phyloP scores from a whole-genome alignment of 176 grass and related monocot genomes.

The Oryza longistaminata region DNA sequence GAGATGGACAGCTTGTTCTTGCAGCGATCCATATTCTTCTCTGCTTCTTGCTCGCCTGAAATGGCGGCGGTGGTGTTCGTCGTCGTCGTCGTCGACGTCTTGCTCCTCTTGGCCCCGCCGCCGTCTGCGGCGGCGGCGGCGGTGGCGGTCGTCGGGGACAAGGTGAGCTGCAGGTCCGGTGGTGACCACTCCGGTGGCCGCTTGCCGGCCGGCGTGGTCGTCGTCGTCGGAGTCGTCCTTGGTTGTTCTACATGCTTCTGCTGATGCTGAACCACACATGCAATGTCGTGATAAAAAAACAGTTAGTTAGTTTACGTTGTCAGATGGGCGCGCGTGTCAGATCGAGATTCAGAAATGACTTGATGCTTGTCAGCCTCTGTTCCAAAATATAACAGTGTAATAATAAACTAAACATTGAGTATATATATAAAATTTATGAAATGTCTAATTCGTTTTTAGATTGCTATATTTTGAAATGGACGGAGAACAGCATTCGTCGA shows the following conservation, averaged over 20 bases:
- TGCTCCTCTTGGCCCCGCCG: slow-evolving; percentile 30
- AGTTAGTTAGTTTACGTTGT: slow-evolving; percentile 24
- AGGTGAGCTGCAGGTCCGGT: slow-evolving; percentile 64
- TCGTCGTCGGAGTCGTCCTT: not conserved
- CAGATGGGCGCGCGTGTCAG: not conserved
- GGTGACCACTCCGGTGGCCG: slow-evolving; percentile 13
- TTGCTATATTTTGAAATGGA: too few relatives aligned
- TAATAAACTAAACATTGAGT: too few relatives aligned
- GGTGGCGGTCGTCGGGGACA: slow-evolving; percentile 38
- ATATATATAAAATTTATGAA: too few relatives aligned
- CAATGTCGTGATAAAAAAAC: not conserved
- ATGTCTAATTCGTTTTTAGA: too few relatives aligned
- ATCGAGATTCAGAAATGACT: not conserved
- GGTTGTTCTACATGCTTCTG: slow-evolving; percentile 9
- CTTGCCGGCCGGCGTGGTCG: slow-evolving; percentile 4
- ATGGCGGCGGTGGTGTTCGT: slow-evolving; percentile 1
- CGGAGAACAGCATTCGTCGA: not conserved
- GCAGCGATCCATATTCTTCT: slow-evolving; percentile 31
- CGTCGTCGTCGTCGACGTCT: slow-evolving; percentile 10
- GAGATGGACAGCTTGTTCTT: slow-evolving; percentile 47
- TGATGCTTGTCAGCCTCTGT: not conserved
- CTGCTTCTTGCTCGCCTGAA: slow-evolving; percentile 13
- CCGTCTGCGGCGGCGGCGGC: not conserved
- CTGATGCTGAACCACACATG: not conserved
- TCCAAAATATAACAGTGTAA: too few relatives aligned